A percentile compares a stretch with the other conserved stretches of the same genome.
Conservation (phyloP, 805 yeast species). For the Cyberlindnera japonica region DNA sequence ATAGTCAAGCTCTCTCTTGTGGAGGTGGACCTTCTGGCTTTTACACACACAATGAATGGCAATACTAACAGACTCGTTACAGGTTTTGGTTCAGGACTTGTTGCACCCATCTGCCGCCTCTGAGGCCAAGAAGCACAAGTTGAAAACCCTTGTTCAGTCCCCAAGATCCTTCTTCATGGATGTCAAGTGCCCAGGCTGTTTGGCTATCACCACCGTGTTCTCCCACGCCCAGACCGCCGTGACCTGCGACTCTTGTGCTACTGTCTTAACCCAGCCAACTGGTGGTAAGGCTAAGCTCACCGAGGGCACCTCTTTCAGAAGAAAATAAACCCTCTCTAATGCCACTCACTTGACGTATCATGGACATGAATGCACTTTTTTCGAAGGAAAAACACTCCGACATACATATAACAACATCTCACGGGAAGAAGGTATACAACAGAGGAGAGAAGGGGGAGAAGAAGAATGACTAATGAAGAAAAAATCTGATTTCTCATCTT, state of each 20-base stretch:
- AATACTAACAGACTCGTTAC: conserved; percentile 26
- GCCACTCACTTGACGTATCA: background rate
- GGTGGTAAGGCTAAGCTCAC: conserved; percentile 99
- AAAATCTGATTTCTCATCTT: background rate
- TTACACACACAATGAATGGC: background rate
- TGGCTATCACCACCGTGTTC: conserved; percentile 98
- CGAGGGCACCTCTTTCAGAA: conserved; percentile 99
- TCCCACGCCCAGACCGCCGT: conserved; percentile 99
- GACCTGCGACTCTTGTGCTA: conserved; percentile 97
- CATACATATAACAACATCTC: conserved; percentile 1
- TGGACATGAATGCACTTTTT: background rate
- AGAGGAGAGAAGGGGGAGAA: background rate
- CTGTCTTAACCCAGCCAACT: conserved; percentile 97
- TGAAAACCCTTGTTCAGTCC: conserved; percentile 93
- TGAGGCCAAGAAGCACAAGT: conserved; percentile 96
- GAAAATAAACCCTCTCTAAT: conserved; percentile 59
- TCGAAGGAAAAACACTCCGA: conserved; percentile 2
- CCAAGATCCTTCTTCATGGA: conserved; percentile 99
- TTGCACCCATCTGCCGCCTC: conserved; percentile 97
- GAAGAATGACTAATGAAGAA: conserved; percentile 1
- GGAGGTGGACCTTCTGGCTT: background rate
- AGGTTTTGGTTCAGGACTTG: conserved; percentile 99
- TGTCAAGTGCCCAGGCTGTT: conserved; percentile 99
- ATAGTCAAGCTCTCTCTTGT: too few relatives aligned
- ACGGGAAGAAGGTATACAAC: too few relatives aligned